phyloP scores from a whole-genome alignment of 225 moss, liverwort and hornwort genomes.

The Antitrichia curtipendula region DNA sequence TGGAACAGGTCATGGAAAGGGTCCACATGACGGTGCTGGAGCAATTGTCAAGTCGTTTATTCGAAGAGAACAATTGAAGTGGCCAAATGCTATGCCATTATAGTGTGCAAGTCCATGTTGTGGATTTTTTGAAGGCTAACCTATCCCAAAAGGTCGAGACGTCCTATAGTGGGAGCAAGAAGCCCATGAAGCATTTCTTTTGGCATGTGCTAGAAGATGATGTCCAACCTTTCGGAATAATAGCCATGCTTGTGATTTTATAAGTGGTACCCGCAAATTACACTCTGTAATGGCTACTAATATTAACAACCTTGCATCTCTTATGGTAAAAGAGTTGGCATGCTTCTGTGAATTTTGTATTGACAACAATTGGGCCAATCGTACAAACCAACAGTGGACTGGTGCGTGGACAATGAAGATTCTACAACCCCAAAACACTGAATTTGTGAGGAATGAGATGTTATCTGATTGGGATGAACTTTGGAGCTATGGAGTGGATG shows the following conservation, averaged over 20 bases:
- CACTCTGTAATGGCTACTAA: background rate
- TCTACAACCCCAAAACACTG: background rate
- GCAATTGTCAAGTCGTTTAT: background rate
- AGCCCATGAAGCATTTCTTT: too few species aligned
- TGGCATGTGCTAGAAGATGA: too few species aligned
- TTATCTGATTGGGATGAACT: background rate
- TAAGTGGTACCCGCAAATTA: background rate
- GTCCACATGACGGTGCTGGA: background rate
- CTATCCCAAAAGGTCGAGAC: too few species aligned
- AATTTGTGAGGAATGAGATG: background rate
- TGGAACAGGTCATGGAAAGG: too few species aligned
- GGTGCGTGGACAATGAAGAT: background rate
- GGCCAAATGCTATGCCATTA: too few species aligned
- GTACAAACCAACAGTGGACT: too few species aligned
- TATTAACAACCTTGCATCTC: background rate
- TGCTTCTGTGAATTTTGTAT: too few species aligned
- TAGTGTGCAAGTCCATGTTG: background rate
- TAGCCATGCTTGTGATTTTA: background rate
- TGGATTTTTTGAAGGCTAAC: too few species aligned
- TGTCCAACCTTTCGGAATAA: background rate
- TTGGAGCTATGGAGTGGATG: background rate
- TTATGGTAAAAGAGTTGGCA: background rate
- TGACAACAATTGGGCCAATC: too few species aligned
- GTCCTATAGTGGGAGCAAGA: fast-evolving
- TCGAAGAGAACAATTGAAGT: too few species aligned